A percentile compares a stretch with the other conserved stretches of the same genome.
Conservation (phyloP, 495 filamentous ascomycete species). For the Annulohypoxylon bovei region DNA sequence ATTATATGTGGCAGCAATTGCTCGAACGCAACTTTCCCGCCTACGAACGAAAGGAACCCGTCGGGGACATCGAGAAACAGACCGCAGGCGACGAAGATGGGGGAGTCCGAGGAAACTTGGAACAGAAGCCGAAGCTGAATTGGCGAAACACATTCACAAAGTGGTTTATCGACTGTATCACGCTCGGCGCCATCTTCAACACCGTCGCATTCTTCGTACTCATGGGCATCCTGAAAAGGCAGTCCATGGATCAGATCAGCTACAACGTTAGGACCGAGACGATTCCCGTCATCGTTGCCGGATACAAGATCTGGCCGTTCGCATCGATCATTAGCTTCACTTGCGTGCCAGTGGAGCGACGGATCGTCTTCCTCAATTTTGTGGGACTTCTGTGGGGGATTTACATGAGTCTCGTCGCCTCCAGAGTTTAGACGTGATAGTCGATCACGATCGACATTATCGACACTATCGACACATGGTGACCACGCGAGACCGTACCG, state of each 20-base stretch:
- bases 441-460: slow-evolving; percentile 36
- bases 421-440: slow-evolving; percentile 38
- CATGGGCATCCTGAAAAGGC: slow-evolving; percentile 46
- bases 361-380: slow-evolving; percentile 51
- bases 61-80: slow-evolving; percentile 43
- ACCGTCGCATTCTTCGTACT: slow-evolving; percentile 49
- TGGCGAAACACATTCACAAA: slow-evolving; percentile 45
- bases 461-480: slow-evolving; percentile 21
- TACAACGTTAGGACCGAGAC: slow-evolving; percentile 44
- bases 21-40: slow-evolving; percentile 48
- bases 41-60: slow-evolving; percentile 35
- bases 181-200: slow-evolving; percentile 47
- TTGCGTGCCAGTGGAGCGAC: slow-evolving; percentile 47
- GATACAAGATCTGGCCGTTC: slow-evolving; percentile 51
- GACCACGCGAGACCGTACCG: slow-evolving; percentile 15
- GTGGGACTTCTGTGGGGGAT: slow-evolving; percentile 49
- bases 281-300: slow-evolving; percentile 47
- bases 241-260: slow-evolving; percentile 30
- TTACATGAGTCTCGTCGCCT: slow-evolving; percentile 50
- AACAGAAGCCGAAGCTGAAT: slow-evolving; percentile 41
- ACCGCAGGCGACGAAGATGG: slow-evolving; percentile 16
- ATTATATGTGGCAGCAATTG: slow-evolving; percentile 48
- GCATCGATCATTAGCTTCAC: slow-evolving; percentile 50
- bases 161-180: slow-evolving; percentile 51
- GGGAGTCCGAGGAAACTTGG: slow-evolving; percentile 3